Evolutionary conservation across 768 basidiomycete species (phyloP), one percentile per base, ranked within the genome.

Genomic region (Panus rudis): DNA sequence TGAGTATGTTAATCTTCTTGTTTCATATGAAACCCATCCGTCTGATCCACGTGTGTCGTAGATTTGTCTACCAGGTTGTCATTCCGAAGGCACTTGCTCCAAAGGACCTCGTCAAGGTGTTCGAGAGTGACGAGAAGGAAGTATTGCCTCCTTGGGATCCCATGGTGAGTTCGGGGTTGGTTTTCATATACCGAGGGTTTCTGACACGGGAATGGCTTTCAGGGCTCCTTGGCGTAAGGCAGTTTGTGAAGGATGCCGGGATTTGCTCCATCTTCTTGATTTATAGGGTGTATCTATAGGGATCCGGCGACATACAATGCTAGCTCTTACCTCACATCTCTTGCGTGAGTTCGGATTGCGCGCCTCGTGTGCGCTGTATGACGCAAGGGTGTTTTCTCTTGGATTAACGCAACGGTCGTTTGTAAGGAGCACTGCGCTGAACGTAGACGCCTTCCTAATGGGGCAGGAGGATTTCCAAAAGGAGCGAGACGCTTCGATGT

Each of bases 71-170:
- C 66, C 94, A 98, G 64, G 81, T 94, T 20, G 94, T 96, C 10
- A 78, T 89, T 14, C 90, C 88, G 39, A 84, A 82, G 62, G 69
- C 74, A 23, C 63, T 92, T 46, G 88, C 90, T 14, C 79, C 85
- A 12, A 83, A 77, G 61, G 81, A 90, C 26, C 83, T 92, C 43
- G 79, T 87, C 24, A 76, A 81, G 56, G 78, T 97, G 13, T 84
- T 76, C 45, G 90, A 97, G 53, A 60, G 69, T 7, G 79, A 72
- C 3, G 69, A 90, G 25, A 64, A 67, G 49, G 61, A 74, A 17
- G 79, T 87, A 20, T 67, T 96, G n/a, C 81, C 89, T 2, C 74
- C 85, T 24, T 98, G 92, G 92, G 93, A 97, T 61, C 88, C 89
- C 3, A 84, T 91, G 86, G 88, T 82, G 44, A 33, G 73, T 45